A percentile compares a stretch with the other conserved stretches of the same genome.
Conservation (phyloP, 176 grass and related monocot species). For the Oryza meyeriana region DNA sequence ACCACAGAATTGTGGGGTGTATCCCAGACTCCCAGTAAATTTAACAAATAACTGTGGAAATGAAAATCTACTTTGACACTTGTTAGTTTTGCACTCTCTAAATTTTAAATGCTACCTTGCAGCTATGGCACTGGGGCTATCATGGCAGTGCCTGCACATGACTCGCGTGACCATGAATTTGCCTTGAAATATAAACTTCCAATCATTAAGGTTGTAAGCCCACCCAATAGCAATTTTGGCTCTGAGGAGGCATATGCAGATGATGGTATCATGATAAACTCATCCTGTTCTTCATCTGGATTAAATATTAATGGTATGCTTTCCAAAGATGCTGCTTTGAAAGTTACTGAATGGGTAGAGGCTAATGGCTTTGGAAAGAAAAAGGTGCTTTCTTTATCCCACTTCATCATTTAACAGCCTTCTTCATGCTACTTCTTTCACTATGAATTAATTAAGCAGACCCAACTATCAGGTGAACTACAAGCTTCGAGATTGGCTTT, state of each 20-base stretch:
- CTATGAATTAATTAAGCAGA: conserved; percentile 31
- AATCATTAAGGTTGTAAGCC: conserved; percentile 69
- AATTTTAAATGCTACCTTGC: conserved; percentile 24
- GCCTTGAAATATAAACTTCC: conserved; percentile 72
- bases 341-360: conserved; percentile 81
- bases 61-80: neutral
- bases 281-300: conserved; percentile 62
- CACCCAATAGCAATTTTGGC: conserved; percentile 47
- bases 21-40: neutral
- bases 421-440: conserved; percentile 3
- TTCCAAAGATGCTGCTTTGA: conserved; percentile 82
- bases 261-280: conserved; percentile 85
- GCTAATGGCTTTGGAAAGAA: conserved; percentile 70
- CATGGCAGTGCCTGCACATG: conserved; percentile 97
- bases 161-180: conserved; percentile 88
- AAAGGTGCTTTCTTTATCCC: conserved; percentile 59
- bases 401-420: conserved; percentile 16
- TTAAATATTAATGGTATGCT: conserved; percentile 80
- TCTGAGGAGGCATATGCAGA: conserved; percentile 51
- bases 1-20: neutral
- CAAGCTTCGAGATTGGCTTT: conserved; percentile 99
- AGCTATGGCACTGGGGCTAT: conserved; percentile 97
- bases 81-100: conserved; percentile 7
- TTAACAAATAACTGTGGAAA: neutral
- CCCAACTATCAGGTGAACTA: conserved; percentile 71